Conservation (phyloP, 345 rosid species). For the Gynandropsis gynandra region DNA sequence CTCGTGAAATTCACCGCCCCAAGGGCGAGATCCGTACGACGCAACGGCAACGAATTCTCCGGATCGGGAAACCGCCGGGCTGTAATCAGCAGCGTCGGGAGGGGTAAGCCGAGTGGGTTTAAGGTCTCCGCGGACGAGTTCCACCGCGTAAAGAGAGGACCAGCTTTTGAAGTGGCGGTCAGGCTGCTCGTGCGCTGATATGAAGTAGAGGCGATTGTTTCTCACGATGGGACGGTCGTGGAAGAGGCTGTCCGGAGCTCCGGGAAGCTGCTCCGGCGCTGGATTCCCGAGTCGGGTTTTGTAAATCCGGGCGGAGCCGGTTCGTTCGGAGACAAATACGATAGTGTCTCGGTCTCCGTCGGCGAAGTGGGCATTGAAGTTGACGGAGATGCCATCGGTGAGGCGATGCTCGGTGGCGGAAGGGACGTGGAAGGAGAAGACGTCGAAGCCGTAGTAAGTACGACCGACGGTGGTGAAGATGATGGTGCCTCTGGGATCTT, state of each 20-base stretch:
- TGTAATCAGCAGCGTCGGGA: constrained; percentile 45
- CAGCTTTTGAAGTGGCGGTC: constrained; percentile 49
- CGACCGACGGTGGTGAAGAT: constrained; percentile 66
- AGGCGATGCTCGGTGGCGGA: constrained; percentile 36
- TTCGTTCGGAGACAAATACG: constrained; percentile 65
- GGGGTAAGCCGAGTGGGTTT: constrained; percentile 54
- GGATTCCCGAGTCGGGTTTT: constrained; percentile 31
- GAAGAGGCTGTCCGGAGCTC: constrained; percentile 52
- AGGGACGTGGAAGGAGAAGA: constrained; percentile 41
- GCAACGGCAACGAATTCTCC: constrained; percentile 67
- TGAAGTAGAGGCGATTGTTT: constrained; percentile 47
- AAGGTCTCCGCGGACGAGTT: constrained; percentile 10
- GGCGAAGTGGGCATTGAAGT: constrained; percentile 67
- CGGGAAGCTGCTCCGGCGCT: constrained; percentile 39
- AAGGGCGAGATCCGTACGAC: constrained; percentile 58
- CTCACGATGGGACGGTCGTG: constrained; percentile 67
- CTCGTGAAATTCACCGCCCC: constrained; percentile 77
- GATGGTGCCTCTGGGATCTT: constrained; percentile 51
- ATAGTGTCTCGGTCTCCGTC: constrained; percentile 25
- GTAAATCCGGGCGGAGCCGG: constrained; percentile 42
- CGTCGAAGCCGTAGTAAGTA: constrained; percentile 64
- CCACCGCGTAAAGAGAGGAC: constrained; percentile 51
- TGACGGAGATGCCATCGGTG: constrained; percentile 63
- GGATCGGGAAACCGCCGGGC: constrained; percentile 55
- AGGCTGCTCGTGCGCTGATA: constrained; percentile 73